Evolutionary conservation across 2,329 filamentous ascomycete species (phyloP).

Genomic region (Pseudogymnoascus sp.): DNA sequence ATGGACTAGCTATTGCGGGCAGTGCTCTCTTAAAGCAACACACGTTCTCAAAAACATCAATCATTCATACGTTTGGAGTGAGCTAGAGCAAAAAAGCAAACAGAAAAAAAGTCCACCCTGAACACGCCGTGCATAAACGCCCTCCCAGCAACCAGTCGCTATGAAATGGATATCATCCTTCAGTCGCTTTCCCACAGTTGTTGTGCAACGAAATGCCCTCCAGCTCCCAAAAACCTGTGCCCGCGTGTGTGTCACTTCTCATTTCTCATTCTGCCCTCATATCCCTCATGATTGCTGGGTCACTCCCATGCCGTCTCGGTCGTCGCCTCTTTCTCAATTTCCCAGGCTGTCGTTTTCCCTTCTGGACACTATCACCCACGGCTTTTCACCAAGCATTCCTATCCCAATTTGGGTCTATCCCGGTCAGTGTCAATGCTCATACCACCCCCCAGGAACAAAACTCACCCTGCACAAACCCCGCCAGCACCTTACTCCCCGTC

Average conservation of each 20-base stretch:
- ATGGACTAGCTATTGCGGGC: neutral
- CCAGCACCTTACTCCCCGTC: slow-evolving; percentile 94
- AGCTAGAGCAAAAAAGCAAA: neutral
- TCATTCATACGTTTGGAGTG: neutral
- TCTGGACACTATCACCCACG: neutral
- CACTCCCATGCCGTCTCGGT: slow-evolving; percentile 1
- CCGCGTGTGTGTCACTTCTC: neutral
- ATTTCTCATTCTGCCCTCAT: neutral
- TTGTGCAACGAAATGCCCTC: neutral
- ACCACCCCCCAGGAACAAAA: slow-evolving; percentile 15
- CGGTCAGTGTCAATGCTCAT: neutral
- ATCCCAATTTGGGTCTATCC: slow-evolving; percentile 77
- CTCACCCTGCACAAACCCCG: slow-evolving; percentile 91
- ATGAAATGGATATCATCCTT: slow-evolving; percentile 8
- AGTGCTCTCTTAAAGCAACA: neutral
- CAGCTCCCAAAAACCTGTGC: neutral
- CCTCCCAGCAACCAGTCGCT: slow-evolving; percentile 7
- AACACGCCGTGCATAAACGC: neutral
- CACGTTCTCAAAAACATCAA: neutral
- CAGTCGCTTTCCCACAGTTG: slow-evolving; percentile 7
- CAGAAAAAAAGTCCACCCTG: neutral
- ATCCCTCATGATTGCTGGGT: neutral
- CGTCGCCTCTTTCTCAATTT: slow-evolving; percentile 38
- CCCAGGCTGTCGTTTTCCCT: slow-evolving; percentile 29
- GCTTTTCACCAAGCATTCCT: slow-evolving; percentile 70